Percentiles rank a stretch among this genome's conserved stretches.
These are phyloP conservation scores for Bacidia rubella DNA, from an alignment of 495 filamentous ascomycete genomes.

Conservation along the genomic window DNA sequence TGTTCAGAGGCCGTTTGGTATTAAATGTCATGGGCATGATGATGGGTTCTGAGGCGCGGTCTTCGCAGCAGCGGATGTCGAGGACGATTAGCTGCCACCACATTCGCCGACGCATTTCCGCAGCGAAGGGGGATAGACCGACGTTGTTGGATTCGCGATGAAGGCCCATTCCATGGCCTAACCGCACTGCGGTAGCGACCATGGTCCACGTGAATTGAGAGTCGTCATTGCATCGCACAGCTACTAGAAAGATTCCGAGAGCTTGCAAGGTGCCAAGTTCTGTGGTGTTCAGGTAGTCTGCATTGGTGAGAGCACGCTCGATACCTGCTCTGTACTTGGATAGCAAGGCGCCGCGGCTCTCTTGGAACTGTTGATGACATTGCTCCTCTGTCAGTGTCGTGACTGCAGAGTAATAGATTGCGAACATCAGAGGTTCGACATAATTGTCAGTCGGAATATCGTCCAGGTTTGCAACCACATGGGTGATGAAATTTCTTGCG, in stretches of 20 bases:
- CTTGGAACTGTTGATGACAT: slow-evolving; percentile 26
- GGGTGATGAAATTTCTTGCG: slow-evolving; percentile 31
- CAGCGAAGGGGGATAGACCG: slow-evolving; percentile 28
- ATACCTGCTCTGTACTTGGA: slow-evolving; percentile 30
- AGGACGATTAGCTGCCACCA: slow-evolving; percentile 69
- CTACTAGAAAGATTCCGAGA: slow-evolving; percentile 28
- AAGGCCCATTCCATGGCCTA: slow-evolving; percentile 53
- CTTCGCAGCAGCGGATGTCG: slow-evolving; percentile 58
- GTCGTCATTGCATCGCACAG: slow-evolving; percentile 17
- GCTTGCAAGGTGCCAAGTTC: slow-evolving; percentile 33
- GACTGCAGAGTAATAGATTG: slow-evolving; percentile 46
- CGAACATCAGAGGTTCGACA: slow-evolving; percentile 45
- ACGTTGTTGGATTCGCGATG: slow-evolving; percentile 33
- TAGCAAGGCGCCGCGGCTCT: slow-evolving; percentile 27
- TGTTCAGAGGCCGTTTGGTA: slow-evolving; percentile 44
- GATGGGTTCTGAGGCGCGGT: slow-evolving; percentile 58
- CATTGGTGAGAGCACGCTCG: slow-evolving; percentile 33
- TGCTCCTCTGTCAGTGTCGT: slow-evolving; percentile 45
- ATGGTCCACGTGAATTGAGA: slow-evolving; percentile 26
- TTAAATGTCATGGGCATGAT: slow-evolving; percentile 50
- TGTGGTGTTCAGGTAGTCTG: slow-evolving; percentile 32
- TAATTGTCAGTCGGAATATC: slow-evolving; percentile 21
- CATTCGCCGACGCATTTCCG: slow-evolving; percentile 61
- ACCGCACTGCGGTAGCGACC: slow-evolving; percentile 36
- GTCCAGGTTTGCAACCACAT: slow-evolving; percentile 21